Evolutionary conservation across 2,329 filamentous ascomycete species (phyloP).

Genomic region (Fusarium nodosum): DNA sequence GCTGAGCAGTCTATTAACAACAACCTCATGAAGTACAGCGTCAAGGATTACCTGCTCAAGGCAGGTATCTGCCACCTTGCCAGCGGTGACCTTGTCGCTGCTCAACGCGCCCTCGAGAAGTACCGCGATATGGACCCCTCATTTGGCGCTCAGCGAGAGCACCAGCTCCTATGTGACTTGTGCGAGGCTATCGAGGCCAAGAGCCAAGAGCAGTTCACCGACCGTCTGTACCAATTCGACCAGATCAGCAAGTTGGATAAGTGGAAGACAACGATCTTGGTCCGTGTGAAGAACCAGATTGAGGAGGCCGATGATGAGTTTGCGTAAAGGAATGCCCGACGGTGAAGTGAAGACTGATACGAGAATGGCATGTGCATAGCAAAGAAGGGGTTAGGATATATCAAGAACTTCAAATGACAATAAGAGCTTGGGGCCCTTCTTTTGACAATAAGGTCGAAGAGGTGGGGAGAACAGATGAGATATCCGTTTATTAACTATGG

Average conservation of each 20-base stretch:
- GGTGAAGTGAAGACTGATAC: background rate
- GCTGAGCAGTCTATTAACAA: conserved; percentile 83
- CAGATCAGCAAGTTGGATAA: conserved; percentile 94
- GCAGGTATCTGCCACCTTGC: conserved; percentile 91
- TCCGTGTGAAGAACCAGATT: conserved; percentile 87
- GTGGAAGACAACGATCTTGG: conserved; percentile 92
- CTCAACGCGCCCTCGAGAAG: conserved; percentile 82
- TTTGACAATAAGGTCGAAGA: conserved; percentile 26
- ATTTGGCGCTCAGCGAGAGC: conserved; percentile 83
- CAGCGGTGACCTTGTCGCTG: conserved; percentile 79
- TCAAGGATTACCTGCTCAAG: conserved; percentile 97
- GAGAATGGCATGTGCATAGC: background rate
- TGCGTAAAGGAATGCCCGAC: conserved; percentile 48
- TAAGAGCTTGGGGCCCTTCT: conserved; percentile 6
- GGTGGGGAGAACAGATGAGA: conserved; percentile 15
- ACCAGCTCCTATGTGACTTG: conserved; percentile 84
- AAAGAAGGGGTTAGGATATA: conserved; percentile 34
- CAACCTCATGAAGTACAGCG: conserved; percentile 92
- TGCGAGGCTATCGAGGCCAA: conserved; percentile 79
- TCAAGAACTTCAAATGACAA: conserved; percentile 28
- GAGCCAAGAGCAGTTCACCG: conserved; percentile 85
- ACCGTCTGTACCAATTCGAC: conserved; percentile 90
- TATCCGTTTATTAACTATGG: conserved; percentile 9
- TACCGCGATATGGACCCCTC: conserved; percentile 84
- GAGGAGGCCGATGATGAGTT: conserved; percentile 67